phyloP scores from a whole-genome alignment of 345 rosid species.

The Toxicodendron radicans region DNA sequence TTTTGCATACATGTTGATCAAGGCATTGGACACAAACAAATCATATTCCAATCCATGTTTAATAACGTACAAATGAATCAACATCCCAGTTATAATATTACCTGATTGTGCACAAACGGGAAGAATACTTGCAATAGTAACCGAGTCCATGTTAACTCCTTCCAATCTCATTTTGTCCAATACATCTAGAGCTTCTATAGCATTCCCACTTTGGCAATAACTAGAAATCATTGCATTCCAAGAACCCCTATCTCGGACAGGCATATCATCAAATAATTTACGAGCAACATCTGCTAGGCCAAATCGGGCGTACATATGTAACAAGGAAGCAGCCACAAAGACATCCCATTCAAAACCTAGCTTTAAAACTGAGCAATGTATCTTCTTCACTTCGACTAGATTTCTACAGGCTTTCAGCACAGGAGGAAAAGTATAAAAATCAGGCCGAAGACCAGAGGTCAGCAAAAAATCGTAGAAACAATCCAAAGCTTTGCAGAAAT shows the following conservation, averaged over 20 bases:
- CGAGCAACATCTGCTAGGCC: slow-evolving; percentile 36
- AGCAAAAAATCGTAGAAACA: slow-evolving; percentile 41
- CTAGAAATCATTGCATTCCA: slow-evolving; percentile 79
- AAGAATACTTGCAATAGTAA: slow-evolving; percentile 53
- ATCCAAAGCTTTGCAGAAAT: slow-evolving; percentile 35
- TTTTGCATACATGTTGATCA: slow-evolving; percentile 57
- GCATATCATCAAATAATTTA: slow-evolving; percentile 51
- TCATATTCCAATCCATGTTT: slow-evolving; percentile 48
- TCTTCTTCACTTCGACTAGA: slow-evolving; percentile 45
- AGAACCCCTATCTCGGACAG: slow-evolving; percentile 46
- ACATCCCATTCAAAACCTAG: slow-evolving; percentile 64
- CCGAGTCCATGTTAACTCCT: slow-evolving; percentile 48
- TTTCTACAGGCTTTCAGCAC: slow-evolving; percentile 54
- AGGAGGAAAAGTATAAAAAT: slow-evolving; percentile 62
- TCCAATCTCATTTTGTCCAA: slow-evolving; percentile 40
- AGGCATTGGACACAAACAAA: slow-evolving; percentile 49
- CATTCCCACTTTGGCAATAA: slow-evolving; percentile 53
- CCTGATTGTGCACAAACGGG: slow-evolving; percentile 49
- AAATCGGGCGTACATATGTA: slow-evolving; percentile 52
- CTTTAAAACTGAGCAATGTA: slow-evolving; percentile 55
- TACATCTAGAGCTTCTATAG: slow-evolving; percentile 42
- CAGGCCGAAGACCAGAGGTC: slow-evolving; percentile 54
- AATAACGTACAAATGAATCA: slow-evolving; percentile 44
- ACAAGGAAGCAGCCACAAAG: slow-evolving; percentile 53
- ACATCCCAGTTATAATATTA: slow-evolving; percentile 38